Percentiles rank a stretch among this genome's conserved stretches.
phyloP scores from a whole-genome alignment of 2,329 filamentous ascomycete genomes.

The Nakataea oryzae region DNA sequence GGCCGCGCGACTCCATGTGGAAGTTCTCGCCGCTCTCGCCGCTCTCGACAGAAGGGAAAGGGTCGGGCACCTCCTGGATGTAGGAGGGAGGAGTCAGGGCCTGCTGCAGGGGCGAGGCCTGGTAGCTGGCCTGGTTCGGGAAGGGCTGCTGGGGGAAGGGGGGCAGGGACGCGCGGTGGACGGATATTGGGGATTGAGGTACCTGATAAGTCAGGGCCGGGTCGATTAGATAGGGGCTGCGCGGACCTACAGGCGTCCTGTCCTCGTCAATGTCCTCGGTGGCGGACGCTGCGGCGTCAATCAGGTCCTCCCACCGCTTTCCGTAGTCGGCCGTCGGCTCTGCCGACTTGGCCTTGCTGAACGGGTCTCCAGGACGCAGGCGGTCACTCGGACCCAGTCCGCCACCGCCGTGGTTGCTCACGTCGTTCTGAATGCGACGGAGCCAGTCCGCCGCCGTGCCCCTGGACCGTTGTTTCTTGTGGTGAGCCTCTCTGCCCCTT shows the following conservation, averaged over 20 bases:
- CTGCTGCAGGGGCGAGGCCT: constrained; percentile 84
- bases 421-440: constrained; percentile 44
- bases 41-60: constrained; percentile 85
- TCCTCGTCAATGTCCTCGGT: constrained; percentile 88
- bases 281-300: constrained; percentile 84
- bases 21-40: constrained; percentile 62
- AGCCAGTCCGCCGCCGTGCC: constrained; percentile 60
- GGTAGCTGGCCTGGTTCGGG: constrained; percentile 51
- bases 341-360: constrained; percentile 69
- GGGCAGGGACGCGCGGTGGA: constrained; percentile 51
- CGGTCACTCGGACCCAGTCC: constrained; percentile 29
- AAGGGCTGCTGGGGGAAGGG: constrained; percentile 52
- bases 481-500: constrained; percentile 62
- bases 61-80: constrained; percentile 57
- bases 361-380: constrained; percentile 54
- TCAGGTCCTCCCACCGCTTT: constrained; percentile 92
- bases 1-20: constrained; percentile 54
- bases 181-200: constrained; percentile 54
- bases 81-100: constrained; percentile 76
- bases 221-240: constrained; percentile 27
- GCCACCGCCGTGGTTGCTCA: constrained; percentile 4
- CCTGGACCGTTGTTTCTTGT: constrained; percentile 68
- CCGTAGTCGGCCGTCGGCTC: constrained; percentile 75
- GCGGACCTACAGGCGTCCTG: constrained; percentile 66
- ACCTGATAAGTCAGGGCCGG: constrained; percentile 38